Base-by-base conservation (phyloP, 305 asterid genomes). In the Fraxinus ornus region DNA sequence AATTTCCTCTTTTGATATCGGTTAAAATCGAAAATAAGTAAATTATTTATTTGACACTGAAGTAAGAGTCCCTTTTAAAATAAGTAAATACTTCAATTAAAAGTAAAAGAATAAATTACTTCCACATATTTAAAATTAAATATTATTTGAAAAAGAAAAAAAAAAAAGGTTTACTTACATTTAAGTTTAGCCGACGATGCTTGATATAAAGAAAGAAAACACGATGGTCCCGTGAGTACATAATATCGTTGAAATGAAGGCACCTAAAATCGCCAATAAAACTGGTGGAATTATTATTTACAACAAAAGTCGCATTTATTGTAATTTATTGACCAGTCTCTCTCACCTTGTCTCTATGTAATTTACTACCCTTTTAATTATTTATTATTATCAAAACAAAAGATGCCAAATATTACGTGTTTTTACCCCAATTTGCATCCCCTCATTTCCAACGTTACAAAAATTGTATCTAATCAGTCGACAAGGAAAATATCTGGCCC, bases 201-300 rank as follows among this genome's bases (percentile, higher is more conserved):
- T 19, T 26, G 4, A 64, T 2, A 36, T 26, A 64, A 26, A 64
- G n/a, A 4, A 47, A 79, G 77, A 41, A 47, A 74, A 47, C 83
- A 85, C 33, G 79, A 41, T 64, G 78, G 84, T 55, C 88, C 83
- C 85, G 85, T 85, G 88, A 79, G 7, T 60, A 76, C 30, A 64
- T 9, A 22, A 22, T 80, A 76, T 79, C 39, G 77, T 74, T 19
- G 47, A 35, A 49, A 30, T 66, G 10, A 84, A 80, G 19, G 62
- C 47, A 79, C 86, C 47, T 80, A 44, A 71, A 64, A 64, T 64
- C 17, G 72, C 72, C 71, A 62, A 19, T 62, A 62, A 62, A 62
- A 62, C 71, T 1, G 71, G 71, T 62, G 6, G 10, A 60, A 36
- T 36, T 36, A 36, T 36, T 36, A 62, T 62, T 80, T 30, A 24